Conservation (phyloP, 2,329 filamentous ascomycete genomes). For the Reticulascus tulasneorum region DNA sequence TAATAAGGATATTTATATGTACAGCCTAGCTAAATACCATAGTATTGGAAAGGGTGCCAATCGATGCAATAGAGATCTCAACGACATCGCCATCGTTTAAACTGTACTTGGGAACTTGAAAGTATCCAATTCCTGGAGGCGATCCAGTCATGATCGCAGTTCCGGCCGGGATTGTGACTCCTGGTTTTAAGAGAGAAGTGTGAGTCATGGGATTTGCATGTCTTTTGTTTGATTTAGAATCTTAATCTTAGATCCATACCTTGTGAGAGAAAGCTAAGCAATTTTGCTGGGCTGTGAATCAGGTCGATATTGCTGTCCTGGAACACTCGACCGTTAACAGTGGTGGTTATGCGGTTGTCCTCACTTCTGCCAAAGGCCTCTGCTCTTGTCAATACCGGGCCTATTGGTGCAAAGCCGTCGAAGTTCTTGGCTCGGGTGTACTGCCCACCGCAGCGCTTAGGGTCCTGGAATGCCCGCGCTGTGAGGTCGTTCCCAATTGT, state of each 20-base stretch:
- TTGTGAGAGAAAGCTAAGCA: neutral
- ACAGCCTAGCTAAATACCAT: conserved; percentile 17
- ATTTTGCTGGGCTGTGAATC: neutral
- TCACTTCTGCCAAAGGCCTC: conserved; percentile 18
- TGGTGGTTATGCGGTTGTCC: conserved; percentile 18
- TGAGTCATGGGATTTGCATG: neutral
- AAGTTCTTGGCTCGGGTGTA: conserved; percentile 49
- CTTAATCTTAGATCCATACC: neutral
- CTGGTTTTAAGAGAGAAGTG: neutral
- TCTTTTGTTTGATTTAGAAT: neutral
- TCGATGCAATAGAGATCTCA: conserved; percentile 27
- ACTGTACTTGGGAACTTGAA: conserved; percentile 26
- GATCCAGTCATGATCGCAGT: conserved; percentile 46
- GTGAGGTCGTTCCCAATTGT: conserved; percentile 52
- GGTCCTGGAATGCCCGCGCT: conserved; percentile 45
- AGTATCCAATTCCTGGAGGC: conserved; percentile 34
- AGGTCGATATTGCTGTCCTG: conserved; percentile 27
- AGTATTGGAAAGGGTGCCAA: conserved; percentile 19
- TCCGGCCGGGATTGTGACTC: conserved; percentile 36
- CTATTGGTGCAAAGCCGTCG: conserved; percentile 49
- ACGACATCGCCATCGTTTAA: conserved; percentile 31
- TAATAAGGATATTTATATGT: too few relatives aligned
- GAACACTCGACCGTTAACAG: conserved; percentile 41
- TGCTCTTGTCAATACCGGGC: conserved; percentile 29
- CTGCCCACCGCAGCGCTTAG: conserved; percentile 30